Base-by-base conservation (phyloP, 306 rosid species). In the Gastrolobium bilobum region DNA sequence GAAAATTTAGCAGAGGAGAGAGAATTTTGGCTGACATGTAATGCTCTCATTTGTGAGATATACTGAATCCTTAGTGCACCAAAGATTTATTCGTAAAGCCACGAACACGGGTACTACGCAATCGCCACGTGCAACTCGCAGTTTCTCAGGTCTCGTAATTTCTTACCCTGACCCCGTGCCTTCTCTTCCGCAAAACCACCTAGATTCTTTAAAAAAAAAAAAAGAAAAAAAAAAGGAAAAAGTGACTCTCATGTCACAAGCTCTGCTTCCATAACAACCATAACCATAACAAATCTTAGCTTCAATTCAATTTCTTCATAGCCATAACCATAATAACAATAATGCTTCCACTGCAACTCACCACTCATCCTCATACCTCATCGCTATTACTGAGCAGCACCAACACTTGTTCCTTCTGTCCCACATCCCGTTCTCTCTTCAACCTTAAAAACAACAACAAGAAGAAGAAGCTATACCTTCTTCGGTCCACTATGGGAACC, bases 331-430 rank as follows among this genome's bases (percentile, higher is more conserved):
- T 31, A 13, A 6, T 34, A 64, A 20, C 10, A 14, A 64, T 76
- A 57, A 91, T 92, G 99, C 75, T 60, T 74, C 68, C 86, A 75
- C 88, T 92, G 63, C 93, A 91, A 48, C 73, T 87, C 64, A 51
- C 62, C 54, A 51, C 71, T 53, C 84, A 48, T 37, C 68, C 74
- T n/a, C 83, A 13, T 10, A 63, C 80, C 6, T 44, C 59, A 35
- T 57, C 81, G 38, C 63, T 78, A 39, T 71, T 68, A 15, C 50
- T 52, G 6, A 20, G 31, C 54, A 56, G 68, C 75, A 14, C 34
- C 69, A 29, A 37, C 64, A 78, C 53, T 20, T 85, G 80, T 11
- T 80, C 91, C 30, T 87, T 88, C 67, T 83, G 84, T 84, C 89
- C 91, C 35, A 54, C 76, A 6, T 66, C 84, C 51, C 75, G 61